Percentiles rank a stretch among this genome's conserved stretches.
Conservation (phyloP, 169 alveolate species). For the Cardiosporidium cionae region DNA sequence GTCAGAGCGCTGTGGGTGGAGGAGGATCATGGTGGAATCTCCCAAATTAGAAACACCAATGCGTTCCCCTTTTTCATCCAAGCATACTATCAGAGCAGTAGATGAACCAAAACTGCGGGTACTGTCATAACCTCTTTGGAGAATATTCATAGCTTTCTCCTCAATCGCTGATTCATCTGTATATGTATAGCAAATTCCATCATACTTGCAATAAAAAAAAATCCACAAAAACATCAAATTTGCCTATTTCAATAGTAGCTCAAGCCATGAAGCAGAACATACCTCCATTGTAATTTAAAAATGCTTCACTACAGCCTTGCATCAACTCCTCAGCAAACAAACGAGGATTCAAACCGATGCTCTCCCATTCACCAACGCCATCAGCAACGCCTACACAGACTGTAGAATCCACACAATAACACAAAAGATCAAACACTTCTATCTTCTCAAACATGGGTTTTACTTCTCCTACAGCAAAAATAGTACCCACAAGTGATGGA, state of each 20-base stretch:
- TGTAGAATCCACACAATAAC: not conserved
- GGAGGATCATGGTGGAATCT: conserved; percentile 45
- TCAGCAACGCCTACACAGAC: conserved; percentile 64
- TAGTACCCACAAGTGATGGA: no score
- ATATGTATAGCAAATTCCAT: no score
- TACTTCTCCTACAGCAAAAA: no score
- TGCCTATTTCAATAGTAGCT: no score
- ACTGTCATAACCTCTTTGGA: conserved; percentile 23
- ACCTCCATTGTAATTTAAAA: not conserved
- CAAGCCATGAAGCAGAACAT: no score
- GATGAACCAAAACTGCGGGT: conserved; percentile 50
- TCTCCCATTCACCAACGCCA: conserved; percentile 60
- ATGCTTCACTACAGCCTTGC: conserved; percentile 37
- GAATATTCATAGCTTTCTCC: conserved; percentile 1
- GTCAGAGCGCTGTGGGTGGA: conserved; percentile 31
- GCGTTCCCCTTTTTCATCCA: conserved; percentile 38
- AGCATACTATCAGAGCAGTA: conserved; percentile 47
- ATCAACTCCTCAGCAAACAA: conserved; percentile 51
- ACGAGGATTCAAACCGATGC: conserved; percentile 48
- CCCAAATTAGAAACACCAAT: conserved; percentile 49
- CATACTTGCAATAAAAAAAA: no score
- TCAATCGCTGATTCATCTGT: not conserved
- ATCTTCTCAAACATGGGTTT: no score
- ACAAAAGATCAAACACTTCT: no score
- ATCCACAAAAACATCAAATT: no score